These are phyloP conservation scores for Teunomyces kruisii DNA, from an alignment of 805 yeast genomes.

Conservation along the genomic window DNA sequence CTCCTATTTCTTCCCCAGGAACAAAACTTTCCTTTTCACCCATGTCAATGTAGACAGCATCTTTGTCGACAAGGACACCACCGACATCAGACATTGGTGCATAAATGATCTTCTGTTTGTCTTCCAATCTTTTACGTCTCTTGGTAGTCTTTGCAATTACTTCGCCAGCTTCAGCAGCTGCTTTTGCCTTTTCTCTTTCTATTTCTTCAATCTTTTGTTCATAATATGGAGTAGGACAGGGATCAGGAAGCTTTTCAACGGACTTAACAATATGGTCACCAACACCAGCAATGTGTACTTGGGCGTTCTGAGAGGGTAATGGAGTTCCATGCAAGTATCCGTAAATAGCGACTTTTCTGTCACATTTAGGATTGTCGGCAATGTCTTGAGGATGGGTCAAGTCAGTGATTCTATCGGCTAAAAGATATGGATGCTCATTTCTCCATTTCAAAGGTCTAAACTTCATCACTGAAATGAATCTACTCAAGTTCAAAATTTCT, in stretches of 20 bases:
- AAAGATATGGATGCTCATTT: conserved; percentile 93
- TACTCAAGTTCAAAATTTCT: conserved; percentile 84
- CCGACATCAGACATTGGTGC: conserved; percentile 99
- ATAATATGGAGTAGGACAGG: conserved; percentile 95
- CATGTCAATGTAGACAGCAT: conserved; percentile 92
- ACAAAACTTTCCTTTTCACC: conserved; percentile 58
- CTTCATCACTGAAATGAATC: conserved; percentile 96
- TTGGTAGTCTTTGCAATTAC: conserved; percentile 50
- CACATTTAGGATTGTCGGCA: conserved; percentile 77
- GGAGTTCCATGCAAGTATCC: conserved; percentile 97
- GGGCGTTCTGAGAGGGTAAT: conserved; percentile 61
- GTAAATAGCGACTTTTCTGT: conserved; percentile 85
- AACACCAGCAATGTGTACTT: conserved; percentile 92
- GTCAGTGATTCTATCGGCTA: conserved; percentile 91
- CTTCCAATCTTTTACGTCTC: conserved; percentile 89
- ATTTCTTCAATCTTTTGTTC: conserved; percentile 82
- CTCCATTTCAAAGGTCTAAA: conserved; percentile 99
- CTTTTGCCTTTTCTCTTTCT: conserved; percentile 70
- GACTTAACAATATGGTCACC: conserved; percentile 80
- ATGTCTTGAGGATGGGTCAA: conserved; percentile 87
- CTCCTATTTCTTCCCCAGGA: conserved; percentile 64
- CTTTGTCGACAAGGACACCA: conserved; percentile 94
- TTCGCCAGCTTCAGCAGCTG: conserved; percentile 62
- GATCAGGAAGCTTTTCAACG: conserved; percentile 92
- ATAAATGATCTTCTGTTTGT: conserved; percentile 87